These are phyloP conservation scores for Crucihimalaya himalaica DNA, from an alignment of 345 rosid genomes.

Conservation along the genomic window DNA sequence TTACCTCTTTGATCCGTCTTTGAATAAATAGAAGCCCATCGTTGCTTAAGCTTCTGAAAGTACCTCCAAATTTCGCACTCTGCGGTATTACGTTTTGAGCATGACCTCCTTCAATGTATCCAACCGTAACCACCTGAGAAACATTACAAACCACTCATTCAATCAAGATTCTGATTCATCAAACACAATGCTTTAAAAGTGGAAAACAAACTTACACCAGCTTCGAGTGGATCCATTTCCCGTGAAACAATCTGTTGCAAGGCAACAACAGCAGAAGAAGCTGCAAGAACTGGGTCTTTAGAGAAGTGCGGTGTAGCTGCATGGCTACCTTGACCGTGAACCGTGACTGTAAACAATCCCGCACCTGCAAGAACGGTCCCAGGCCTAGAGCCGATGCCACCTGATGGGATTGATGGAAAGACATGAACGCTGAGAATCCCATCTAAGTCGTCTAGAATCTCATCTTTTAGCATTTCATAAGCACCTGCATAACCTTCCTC, in stretches of 20 bases:
- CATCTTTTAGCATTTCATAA: slow-evolving; percentile 64
- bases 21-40: slow-evolving; percentile 58
- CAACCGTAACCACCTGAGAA: slow-evolving; percentile 64
- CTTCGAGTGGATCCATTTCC: slow-evolving; percentile 68
- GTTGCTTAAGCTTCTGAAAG: slow-evolving; percentile 59
- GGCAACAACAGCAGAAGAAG: slow-evolving; percentile 58
- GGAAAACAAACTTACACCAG: slow-evolving; percentile 47
- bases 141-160: not conserved
- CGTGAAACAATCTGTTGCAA: slow-evolving; percentile 76
- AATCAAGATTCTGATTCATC: not conserved
- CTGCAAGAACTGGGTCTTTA: slow-evolving; percentile 70
- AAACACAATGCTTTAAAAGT: not conserved
- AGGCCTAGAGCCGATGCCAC: slow-evolving; percentile 56
- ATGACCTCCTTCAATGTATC: slow-evolving; percentile 63
- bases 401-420: slow-evolving; percentile 51
- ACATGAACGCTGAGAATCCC: slow-evolving; percentile 65
- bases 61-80: slow-evolving; percentile 57
- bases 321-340: slow-evolving; percentile 66
- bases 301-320: slow-evolving; percentile 56
- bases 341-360: slow-evolving; percentile 53
- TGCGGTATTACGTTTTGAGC: slow-evolving; percentile 63
- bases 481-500: slow-evolving; percentile 78
- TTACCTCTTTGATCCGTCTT: slow-evolving; percentile 53
- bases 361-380: slow-evolving; percentile 68
- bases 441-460: slow-evolving; percentile 52